Evolutionary conservation across 2,329 filamentous ascomycete species (phyloP).

Genomic region (Fusarium tupiense): DNA sequence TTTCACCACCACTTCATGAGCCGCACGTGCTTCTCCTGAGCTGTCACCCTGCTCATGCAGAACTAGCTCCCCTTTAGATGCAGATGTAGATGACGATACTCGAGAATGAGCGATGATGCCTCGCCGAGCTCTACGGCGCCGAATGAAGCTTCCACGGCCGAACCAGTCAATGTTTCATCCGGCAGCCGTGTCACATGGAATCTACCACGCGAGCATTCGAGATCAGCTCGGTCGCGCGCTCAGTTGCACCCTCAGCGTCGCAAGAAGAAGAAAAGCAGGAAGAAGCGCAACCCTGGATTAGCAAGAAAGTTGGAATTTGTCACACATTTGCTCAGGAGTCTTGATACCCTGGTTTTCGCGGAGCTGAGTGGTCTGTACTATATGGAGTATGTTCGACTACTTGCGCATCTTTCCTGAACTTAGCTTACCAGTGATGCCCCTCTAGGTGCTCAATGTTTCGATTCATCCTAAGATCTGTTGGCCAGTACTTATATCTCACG

Average conservation of each 20-base stretch:
- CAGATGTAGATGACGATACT: conserved; percentile 47
- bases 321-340: conserved; percentile 66
- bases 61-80: conserved; percentile 40
- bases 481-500: conserved; percentile 71
- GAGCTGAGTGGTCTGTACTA: conserved; percentile 75
- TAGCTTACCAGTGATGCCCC: conserved; percentile 25
- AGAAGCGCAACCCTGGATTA: conserved; percentile 54
- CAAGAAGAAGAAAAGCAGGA: conserved; percentile 50
- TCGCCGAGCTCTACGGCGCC: conserved; percentile 54
- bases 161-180: conserved; percentile 17
- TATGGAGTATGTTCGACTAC: conserved; percentile 66
- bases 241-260: conserved; percentile 47
- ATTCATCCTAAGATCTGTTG: conserved; percentile 65
- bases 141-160: conserved; percentile 36
- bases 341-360: conserved; percentile 71
- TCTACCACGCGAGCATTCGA: conserved; percentile 21
- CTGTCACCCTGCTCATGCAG: conserved; percentile 45
- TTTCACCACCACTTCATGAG: conserved; percentile 37
- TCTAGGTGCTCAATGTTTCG: conserved; percentile 72
- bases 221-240: conserved; percentile 26
- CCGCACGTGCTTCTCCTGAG: conserved; percentile 39
- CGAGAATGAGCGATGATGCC: conserved; percentile 64
- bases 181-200: conserved; percentile 34
- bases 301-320: conserved; percentile 69
- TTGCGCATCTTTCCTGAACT: not conserved